These are phyloP conservation scores for Suhomyces tanzawaensis DNA, from an alignment of 805 yeast genomes.

Conservation along the genomic window DNA sequence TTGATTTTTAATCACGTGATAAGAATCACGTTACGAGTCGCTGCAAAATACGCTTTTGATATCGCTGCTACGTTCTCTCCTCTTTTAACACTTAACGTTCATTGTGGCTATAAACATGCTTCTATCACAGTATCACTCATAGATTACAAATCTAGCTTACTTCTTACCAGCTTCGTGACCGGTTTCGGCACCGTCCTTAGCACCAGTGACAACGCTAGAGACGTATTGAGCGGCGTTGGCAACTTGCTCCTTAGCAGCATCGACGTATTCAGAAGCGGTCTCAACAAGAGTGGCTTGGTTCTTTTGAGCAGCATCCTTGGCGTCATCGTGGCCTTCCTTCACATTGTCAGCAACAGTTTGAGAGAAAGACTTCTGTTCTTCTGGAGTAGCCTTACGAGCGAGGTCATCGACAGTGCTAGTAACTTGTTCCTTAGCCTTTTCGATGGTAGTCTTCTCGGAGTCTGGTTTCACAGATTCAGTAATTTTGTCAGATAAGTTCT, in stretches of 20 bases:
- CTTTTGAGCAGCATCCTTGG: slow-evolving; percentile 28
- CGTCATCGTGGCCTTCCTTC: slow-evolving; percentile 54
- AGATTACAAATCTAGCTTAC: too few relatives aligned
- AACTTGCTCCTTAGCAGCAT: slow-evolving; percentile 54
- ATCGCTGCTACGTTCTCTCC: too few relatives aligned
- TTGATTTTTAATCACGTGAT: too few relatives aligned
- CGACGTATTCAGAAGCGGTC: slow-evolving; percentile 47
- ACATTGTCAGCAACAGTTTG: slow-evolving; percentile 69
- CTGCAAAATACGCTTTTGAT: too few relatives aligned
- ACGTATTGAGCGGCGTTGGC: slow-evolving; percentile 57
- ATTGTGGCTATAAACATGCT: too few relatives aligned
- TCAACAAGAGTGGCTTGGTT: slow-evolving; percentile 34
- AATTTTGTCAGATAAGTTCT: slow-evolving; percentile 40
- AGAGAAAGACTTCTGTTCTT: slow-evolving; percentile 61
- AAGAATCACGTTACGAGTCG: too few relatives aligned
- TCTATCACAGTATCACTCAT: too few relatives aligned
- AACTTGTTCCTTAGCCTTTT: slow-evolving; percentile 37
- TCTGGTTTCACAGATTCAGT: slow-evolving; percentile 40
- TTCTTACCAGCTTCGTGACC: slow-evolving; percentile 28
- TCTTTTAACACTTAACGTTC: too few relatives aligned
- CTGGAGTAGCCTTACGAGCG: slow-evolving; percentile 55
- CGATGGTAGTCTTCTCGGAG: slow-evolving; percentile 36
- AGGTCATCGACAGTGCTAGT: slow-evolving; percentile 34
- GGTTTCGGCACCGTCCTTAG: slow-evolving; percentile 50
- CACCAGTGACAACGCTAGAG: slow-evolving; percentile 53